These are phyloP conservation scores for Paramecium octaurelia DNA, from an alignment of 73 alveolate genomes.

Conservation along the genomic window DNA sequence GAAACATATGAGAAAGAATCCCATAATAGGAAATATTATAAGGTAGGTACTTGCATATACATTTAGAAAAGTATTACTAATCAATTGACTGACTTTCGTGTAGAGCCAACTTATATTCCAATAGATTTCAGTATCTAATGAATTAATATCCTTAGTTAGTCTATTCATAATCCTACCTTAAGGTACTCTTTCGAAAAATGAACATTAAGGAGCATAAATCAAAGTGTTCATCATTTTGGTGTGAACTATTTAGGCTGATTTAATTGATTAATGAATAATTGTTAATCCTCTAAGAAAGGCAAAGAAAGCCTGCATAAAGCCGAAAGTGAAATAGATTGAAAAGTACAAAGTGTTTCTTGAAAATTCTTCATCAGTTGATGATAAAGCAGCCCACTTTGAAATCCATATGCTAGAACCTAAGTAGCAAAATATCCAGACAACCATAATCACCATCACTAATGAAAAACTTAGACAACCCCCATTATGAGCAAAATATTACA, in stretches of 20 bases:
- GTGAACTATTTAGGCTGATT: slow-evolving; percentile 55
- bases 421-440: background rate
- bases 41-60: background rate
- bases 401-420: slow-evolving; percentile 23
- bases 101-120: background rate
- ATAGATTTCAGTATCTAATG: slow-evolving; percentile 58
- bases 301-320: background rate
- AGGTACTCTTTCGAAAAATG: slow-evolving; percentile 86
- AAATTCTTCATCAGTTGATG: background rate
- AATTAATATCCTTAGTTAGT: slow-evolving; percentile 74
- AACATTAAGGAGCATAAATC: slow-evolving; percentile 76
- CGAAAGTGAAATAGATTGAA: background rate
- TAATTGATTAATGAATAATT: background rate
- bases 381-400: background rate
- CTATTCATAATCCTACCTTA: slow-evolving; percentile 80
- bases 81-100: background rate
- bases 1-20: background rate
- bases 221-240: slow-evolving; percentile 62
- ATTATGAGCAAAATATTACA: background rate
- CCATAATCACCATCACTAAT: background rate
- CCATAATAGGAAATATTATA: background rate
- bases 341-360: background rate
- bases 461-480: background rate
- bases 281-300: background rate
- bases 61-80: background rate